Conservation (phyloP, 1,284 basidiomycete genomes). For the Rhizoctonia solani region DNA sequence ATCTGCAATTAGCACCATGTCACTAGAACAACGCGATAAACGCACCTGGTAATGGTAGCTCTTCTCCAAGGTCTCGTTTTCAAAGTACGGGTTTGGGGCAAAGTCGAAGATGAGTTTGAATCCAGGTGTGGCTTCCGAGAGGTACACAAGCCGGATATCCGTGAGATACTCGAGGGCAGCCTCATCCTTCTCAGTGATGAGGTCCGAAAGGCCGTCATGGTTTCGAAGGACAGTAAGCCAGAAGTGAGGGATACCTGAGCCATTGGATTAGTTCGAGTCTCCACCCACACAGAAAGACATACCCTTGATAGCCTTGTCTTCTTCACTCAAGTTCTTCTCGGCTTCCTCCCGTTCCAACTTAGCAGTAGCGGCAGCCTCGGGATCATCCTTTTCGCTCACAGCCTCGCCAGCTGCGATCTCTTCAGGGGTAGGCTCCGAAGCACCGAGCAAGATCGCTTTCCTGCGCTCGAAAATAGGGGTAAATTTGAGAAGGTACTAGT, state of each 20-base stretch:
- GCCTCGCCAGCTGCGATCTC: conserved; percentile 82
- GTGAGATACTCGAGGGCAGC: conserved; percentile 66
- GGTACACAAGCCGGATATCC: conserved; percentile 71
- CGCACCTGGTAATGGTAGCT: conserved; percentile 87
- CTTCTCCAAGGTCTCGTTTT: conserved; percentile 84
- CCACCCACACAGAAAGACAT: conserved; percentile 37
- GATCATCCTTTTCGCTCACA: conserved; percentile 26
- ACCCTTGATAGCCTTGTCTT: conserved; percentile 45
- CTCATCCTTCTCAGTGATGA: conserved; percentile 93
- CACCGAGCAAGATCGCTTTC: conserved; percentile 80
- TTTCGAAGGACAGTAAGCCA: conserved; percentile 97
- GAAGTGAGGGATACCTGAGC: conserved; percentile 85
- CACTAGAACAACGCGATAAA: not conserved
- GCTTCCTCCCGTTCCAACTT: conserved; percentile 53
- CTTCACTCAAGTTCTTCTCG: conserved; percentile 45
- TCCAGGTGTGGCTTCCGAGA: conserved; percentile 55
- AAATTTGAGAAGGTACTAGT: conserved; percentile 81
- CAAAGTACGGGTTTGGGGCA: conserved; percentile 83
- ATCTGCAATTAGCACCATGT: not conserved
- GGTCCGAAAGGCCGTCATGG: conserved; percentile 81
- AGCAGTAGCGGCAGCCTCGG: conserved; percentile 58
- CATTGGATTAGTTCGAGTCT: not conserved
- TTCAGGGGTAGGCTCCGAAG: conserved; percentile 72
- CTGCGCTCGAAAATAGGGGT: conserved; percentile 89
- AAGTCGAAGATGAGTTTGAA: conserved; percentile 92